Base-by-base conservation (phyloP, 768 basidiomycete genomes). In the Chlorophyllum brunneum region DNA sequence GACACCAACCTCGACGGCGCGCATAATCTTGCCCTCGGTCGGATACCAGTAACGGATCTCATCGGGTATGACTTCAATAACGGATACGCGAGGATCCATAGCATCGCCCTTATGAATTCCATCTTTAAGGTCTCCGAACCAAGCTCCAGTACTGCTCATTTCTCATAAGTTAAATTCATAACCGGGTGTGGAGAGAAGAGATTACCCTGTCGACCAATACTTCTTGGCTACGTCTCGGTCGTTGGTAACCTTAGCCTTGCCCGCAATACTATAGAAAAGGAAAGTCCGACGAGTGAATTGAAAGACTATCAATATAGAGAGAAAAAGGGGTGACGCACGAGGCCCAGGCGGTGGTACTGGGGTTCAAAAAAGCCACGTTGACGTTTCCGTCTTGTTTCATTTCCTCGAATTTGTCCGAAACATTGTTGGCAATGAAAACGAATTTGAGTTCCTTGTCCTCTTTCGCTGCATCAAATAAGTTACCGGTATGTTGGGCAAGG, bases 71-170 rank as follows among this genome's bases (percentile, higher is more conserved):
- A 97, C 79, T 64, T 91, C 81, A 57, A 95, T 89, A 30, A 89
- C 65, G 5, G 83, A 77, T 3, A 97, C 77, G 22, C 93, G 81
- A 0, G 92, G 90, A 57, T 95, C 94, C 41, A 76, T 70, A 26
- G 76, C 76, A 59, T 86, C 81, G n/a, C 92, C 93, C 59, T 82
- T 85, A 66, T 94, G 92, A 5, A 86, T 70, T 15, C 88, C 89
- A 57, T 95, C 92, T 27, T 85, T 84, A 49, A 94, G 73, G 63
- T 95, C 86, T 31, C 89, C 91, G 59, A 95, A 95, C 77, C 91
- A 97, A 0, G 85, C 86, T 7, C 77, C 65, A 27, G 80, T 73
- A 2, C 86, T 89, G 42, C 18, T 7, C 1, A 36, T 41, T 40
- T n/a, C 22, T 13, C 9, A 30, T 38, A 15, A 27, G 26, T 29